Percentiles rank a stretch among this genome's conserved stretches.
phyloP scores from a whole-genome alignment of 306 rosid species.

The Cyclanthera cordifolia region DNA sequence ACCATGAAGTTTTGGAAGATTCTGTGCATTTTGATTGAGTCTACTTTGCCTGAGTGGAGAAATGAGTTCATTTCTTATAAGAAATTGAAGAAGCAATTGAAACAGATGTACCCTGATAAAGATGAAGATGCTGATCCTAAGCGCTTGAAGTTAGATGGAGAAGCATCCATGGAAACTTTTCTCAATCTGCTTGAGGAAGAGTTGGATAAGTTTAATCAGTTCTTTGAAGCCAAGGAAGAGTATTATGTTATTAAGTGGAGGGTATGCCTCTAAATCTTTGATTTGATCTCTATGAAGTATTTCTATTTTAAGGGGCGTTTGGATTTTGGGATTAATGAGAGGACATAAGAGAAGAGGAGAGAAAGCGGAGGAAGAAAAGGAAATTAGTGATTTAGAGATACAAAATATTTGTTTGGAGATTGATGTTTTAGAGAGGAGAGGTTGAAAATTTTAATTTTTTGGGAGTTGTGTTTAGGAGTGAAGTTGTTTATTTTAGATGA shows the following conservation, averaged over 20 bases:
- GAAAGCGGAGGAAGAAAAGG: no score
- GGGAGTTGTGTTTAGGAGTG: no score
- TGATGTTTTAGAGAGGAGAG: no score
- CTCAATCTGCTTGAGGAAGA: slow-evolving; percentile 46
- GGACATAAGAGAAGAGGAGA: no score
- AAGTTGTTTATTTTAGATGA: no score
- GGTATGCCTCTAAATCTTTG: slow-evolving; percentile 20
- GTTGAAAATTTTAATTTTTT: no score
- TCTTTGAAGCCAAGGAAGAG: slow-evolving; percentile 61
- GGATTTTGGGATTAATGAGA: no score
- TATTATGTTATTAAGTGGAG: slow-evolving; percentile 54
- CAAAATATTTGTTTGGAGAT: no score
- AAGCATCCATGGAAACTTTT: slow-evolving; percentile 20
- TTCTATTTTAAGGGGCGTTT: no score
- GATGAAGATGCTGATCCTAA: slow-evolving; percentile 27
- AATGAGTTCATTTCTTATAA: slow-evolving; percentile 72
- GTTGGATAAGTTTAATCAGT: slow-evolving; percentile 59
- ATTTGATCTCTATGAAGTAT: no score
- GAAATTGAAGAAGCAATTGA: slow-evolving; percentile 63
- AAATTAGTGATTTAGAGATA: no score
- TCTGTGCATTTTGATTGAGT: slow-evolving; percentile 54
- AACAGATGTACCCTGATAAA: slow-evolving; percentile 39
- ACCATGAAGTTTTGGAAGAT: slow-evolving; percentile 78
- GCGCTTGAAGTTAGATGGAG: slow-evolving; percentile 24
- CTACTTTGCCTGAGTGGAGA: slow-evolving; percentile 74